Base-by-base conservation (phyloP, 202 grass and related monocot species). In the Schoenoplectus tabernaemontani region DNA sequence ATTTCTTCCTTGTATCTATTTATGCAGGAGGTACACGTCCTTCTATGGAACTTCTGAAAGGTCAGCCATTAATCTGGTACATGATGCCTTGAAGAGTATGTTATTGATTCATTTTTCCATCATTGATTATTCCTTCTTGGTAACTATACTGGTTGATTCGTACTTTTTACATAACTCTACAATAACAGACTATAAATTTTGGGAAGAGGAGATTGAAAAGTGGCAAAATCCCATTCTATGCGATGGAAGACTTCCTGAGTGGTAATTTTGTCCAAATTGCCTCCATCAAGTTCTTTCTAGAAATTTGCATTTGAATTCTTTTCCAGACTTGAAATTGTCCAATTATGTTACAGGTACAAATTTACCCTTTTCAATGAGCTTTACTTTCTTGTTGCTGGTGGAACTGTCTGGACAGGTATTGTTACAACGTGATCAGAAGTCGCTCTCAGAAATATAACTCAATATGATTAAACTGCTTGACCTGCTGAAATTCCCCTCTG, bases 361-460 rank as follows among this genome's bases (percentile, higher is more conserved):
- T 98, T 98, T 81, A 95, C 96, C 26, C 89, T 98, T 90, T 98
- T 98, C 81, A 98, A 98, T 26, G 96, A 98, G 83, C 96, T 98
- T 46, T 98, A 98, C 85, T 98, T 91, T 89, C 89, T 98, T 59
- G 91, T 95, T 68, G 91, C 91, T 79, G 96, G 91, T 24, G 96
- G 96, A 20, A 95, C 96, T 57, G 88, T 98, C 87, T 98, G 96
- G 96, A 98, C 91, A 91, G 91, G 96, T 95, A 87, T 41, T 53
- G 8, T 79, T 37, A 3, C 13, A 16, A 46, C 38, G 24, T 70
- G 61, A 70, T 39, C 63, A 66, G 2, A 72, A 48, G 16, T 47
- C 8, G 9, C 48, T 72, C 26, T 51, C 26, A 73, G 13, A 73
- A 53, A 73, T 51, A 68, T 1, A 3, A 44, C 6, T 47, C n/a